phyloP scores from a whole-genome alignment of 192 early-diverging fungal genomes.

The Dispira simplex region DNA sequence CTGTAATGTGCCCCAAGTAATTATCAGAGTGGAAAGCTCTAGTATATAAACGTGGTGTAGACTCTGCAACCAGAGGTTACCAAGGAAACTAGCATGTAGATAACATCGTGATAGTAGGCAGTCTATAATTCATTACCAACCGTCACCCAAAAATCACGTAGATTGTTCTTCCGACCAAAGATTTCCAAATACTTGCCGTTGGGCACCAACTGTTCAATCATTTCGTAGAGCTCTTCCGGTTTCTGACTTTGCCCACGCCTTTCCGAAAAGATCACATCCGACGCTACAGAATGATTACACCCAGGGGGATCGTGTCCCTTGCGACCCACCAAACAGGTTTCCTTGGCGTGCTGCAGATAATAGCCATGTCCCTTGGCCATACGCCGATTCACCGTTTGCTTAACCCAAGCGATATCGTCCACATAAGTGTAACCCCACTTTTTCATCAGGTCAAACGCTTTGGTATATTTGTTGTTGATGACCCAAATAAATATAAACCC shows the following conservation, averaged over 20 bases:
- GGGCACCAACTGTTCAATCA: constrained; percentile 87
- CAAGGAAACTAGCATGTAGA: too few relatives aligned
- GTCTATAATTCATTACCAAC: constrained; percentile 86
- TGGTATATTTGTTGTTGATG: constrained; percentile 96
- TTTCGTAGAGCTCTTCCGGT: constrained; percentile 88
- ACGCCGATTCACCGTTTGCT: constrained; percentile 88
- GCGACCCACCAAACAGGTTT: constrained; percentile 90
- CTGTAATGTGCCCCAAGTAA: too few relatives aligned
- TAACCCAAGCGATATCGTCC: constrained; percentile 95
- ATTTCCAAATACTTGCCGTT: constrained; percentile 87
- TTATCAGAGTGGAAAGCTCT: too few relatives aligned
- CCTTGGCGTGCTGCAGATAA: constrained; percentile 94
- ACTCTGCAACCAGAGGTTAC: too few relatives aligned
- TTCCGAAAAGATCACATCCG: constrained; percentile 88
- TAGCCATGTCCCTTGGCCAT: constrained; percentile 98
- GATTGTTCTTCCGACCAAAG: constrained; percentile 92
- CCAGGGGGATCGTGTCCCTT: constrained; percentile 66
- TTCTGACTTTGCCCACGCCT: constrained; percentile 93
- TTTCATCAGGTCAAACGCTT: constrained; percentile 86
- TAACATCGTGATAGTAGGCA: too few relatives aligned
- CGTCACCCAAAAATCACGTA: constrained; percentile 93
- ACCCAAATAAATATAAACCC: constrained; percentile 98
- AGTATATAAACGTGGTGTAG: too few relatives aligned
- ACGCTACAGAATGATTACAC: constrained; percentile 52
- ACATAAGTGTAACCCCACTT: constrained; percentile 92